Evolutionary conservation across 2,329 filamentous ascomycete species (phyloP).

Genomic region (Aureobasidium sp.): DNA sequence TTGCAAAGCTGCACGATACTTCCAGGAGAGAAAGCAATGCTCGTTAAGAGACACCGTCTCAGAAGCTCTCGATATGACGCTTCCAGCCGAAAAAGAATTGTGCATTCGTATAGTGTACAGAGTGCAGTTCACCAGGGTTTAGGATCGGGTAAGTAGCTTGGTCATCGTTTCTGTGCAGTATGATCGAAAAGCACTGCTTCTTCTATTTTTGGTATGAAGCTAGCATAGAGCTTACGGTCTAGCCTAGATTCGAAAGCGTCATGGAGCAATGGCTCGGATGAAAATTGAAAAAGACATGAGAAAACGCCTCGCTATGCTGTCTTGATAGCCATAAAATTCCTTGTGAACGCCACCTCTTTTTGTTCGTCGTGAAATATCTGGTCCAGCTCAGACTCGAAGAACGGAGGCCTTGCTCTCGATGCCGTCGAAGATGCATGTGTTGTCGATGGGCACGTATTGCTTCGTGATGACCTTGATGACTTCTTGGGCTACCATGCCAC

Average conservation of each 20-base stretch:
- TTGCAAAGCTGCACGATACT: neutral
- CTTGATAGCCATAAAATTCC: neutral
- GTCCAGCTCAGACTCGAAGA: conserved; percentile 21
- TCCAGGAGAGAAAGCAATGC: neutral
- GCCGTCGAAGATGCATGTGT: conserved; percentile 55
- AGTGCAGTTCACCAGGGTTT: neutral
- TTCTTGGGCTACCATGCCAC: conserved; percentile 94
- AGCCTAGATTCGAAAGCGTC: neutral
- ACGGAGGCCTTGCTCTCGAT: conserved; percentile 47
- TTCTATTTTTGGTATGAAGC: neutral
- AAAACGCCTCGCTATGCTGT: conserved; percentile 8
- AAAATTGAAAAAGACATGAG: neutral
- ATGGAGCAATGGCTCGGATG: neutral
- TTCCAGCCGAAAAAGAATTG: too few species aligned
- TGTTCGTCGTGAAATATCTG: neutral
- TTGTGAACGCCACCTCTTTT: neutral
- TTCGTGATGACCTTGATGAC: conserved; percentile 79
- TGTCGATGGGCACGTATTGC: conserved; percentile 57
- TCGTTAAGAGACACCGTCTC: neutral
- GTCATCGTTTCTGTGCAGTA: neutral
- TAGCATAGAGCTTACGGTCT: neutral
- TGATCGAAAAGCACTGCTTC: neutral
- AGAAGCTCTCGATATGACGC: too few species aligned
- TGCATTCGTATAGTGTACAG: too few species aligned
- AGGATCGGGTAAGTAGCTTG: neutral